Evolutionary conservation across 129 eudicot genomes (phyloP).

Genomic region (Cynara cardunculus): DNA sequence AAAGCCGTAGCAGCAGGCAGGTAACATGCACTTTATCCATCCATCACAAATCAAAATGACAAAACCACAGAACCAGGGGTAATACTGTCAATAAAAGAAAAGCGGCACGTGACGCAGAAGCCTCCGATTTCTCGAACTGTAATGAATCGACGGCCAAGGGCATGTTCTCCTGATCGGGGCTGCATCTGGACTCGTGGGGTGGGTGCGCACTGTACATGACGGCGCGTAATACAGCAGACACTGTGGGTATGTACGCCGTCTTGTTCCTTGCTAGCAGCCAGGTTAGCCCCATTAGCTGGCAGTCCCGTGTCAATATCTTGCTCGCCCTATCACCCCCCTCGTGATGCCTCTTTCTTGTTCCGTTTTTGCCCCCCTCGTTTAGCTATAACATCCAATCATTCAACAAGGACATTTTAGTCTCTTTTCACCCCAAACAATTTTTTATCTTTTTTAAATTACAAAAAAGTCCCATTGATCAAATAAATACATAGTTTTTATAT

Average conservation of each 20-base stretch:
- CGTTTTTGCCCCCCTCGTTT: conserved; percentile 62
- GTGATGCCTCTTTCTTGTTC: conserved; percentile 31
- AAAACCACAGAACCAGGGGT: conserved; percentile 48
- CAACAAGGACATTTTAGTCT: conserved; percentile 24
- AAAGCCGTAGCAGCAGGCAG: conserved; percentile 14
- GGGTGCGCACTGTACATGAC: conserved; percentile 97
- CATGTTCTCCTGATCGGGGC: conserved; percentile 99
- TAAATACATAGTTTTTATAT: background rate
- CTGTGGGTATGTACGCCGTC: conserved; percentile 94
- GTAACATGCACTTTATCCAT: conserved; percentile 16
- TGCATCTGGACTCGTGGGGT: conserved; percentile 73
- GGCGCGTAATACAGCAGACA: conserved; percentile 93
- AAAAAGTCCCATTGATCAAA: background rate
- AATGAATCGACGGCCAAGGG: conserved; percentile 96
- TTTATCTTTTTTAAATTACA: background rate
- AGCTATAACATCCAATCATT: conserved; percentile 41
- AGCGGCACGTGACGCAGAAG: conserved; percentile 30
- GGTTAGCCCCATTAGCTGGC: conserved; percentile 96
- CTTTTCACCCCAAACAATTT: background rate
- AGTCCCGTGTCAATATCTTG: conserved; percentile 77
- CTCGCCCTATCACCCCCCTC: conserved; percentile 52
- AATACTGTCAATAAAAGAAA: conserved; percentile 27
- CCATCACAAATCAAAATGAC: background rate
- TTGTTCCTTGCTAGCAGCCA: conserved; percentile 94
- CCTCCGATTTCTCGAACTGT: conserved; percentile 59